A percentile compares a stretch with the other conserved stretches of the same genome.
Conservation (phyloP, 2,329 filamentous ascomycete species). For the Ophioceras dolichostomum region DNA sequence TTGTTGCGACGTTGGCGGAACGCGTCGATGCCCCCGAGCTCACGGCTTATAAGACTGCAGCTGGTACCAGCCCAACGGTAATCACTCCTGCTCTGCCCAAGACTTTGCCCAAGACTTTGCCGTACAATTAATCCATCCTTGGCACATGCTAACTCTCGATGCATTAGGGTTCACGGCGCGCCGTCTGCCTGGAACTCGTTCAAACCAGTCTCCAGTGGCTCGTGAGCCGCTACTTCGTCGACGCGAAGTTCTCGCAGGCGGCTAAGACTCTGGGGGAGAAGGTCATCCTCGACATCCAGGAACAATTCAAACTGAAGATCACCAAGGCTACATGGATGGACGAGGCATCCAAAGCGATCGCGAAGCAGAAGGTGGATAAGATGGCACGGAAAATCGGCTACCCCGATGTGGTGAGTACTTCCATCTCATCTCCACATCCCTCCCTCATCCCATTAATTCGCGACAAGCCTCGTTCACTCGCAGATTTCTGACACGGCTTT, state of each 20-base stretch:
- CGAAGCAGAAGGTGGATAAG: conserved; percentile 52
- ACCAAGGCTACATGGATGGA: conserved; percentile 53
- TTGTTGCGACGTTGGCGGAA: conserved; percentile 37
- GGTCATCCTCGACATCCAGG: conserved; percentile 60
- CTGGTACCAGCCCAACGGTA: no score
- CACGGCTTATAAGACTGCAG: no score
- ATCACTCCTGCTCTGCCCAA: no score
- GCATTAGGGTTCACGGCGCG: no score
- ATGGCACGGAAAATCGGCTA: conserved; percentile 60
- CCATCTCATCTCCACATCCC: not conserved
- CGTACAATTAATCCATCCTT: no score
- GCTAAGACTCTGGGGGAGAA: conserved; percentile 56
- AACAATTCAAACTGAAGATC: conserved; percentile 49
- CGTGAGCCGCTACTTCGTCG: conserved; percentile 57
- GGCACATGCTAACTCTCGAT: no score
- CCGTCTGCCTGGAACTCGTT: no score
- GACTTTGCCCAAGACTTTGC: no score
- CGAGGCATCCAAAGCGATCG: conserved; percentile 42
- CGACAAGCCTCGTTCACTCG: no score
- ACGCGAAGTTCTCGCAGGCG: conserved; percentile 53
- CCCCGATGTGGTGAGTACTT: conserved; percentile 28
- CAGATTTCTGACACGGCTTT: not conserved
- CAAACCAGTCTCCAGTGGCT: conserved; percentile 54
- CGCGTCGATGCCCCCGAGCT: conserved; percentile 47
- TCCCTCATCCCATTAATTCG: not conserved